Evolutionary conservation across 176 grass and related monocot genomes (phyloP).

Genomic region (Raddia distichophylla): DNA sequence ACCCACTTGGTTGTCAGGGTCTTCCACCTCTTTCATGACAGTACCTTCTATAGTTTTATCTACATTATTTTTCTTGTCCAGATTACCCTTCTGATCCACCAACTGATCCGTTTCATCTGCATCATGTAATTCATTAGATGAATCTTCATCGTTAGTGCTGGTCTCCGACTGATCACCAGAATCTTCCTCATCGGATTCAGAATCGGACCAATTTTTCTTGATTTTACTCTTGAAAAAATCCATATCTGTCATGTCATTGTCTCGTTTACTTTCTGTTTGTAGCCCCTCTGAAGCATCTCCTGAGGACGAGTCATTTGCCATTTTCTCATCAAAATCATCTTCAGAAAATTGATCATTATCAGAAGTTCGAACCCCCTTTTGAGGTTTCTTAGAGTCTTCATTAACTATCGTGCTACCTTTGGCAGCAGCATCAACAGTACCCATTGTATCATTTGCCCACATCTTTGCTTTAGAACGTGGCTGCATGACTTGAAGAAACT

Average conservation of each 20-base stretch:
- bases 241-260: conserved; percentile 61
- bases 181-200: conserved; percentile 69
- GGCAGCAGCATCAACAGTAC: conserved; percentile 37
- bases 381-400: conserved; percentile 43
- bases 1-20: conserved; percentile 41
- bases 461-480: conserved; percentile 81
- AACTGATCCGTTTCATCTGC: conserved; percentile 35
- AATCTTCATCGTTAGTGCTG: conserved; percentile 35
- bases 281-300: conserved; percentile 39
- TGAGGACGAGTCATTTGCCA: conserved; percentile 36
- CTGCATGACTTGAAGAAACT: conserved; percentile 96
- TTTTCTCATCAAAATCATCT: conserved; percentile 44
- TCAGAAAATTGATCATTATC: conserved; percentile 46
- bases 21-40: conserved; percentile 32
- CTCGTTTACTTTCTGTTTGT: conserved; percentile 39
- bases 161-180: conserved; percentile 40
- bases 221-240: conserved; percentile 95
- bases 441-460: conserved; percentile 82
- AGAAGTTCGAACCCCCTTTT: conserved; percentile 20
- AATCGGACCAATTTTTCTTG: conserved; percentile 96
- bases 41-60: conserved; percentile 23
- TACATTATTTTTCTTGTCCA: conserved; percentile 33
- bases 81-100: conserved; percentile 39
- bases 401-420: conserved; percentile 45
- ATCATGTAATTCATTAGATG: conserved; percentile 38